A percentile compares a stretch with the other conserved stretches of the same genome.
Conservation (phyloP, 1,139 yeast genomes). For the Saccharomycopsis phalli region DNA sequence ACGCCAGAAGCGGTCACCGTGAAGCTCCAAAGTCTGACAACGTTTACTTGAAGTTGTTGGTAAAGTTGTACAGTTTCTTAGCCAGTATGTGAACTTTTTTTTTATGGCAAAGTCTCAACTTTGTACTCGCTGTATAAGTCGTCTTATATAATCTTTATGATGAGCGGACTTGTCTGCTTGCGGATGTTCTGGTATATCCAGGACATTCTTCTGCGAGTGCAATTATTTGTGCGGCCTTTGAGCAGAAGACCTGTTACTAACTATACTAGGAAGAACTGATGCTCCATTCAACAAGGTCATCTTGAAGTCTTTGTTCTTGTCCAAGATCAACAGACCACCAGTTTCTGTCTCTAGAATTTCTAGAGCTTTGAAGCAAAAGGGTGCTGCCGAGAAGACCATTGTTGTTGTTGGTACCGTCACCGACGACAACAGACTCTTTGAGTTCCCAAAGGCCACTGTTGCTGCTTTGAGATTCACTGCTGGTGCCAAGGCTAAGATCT, state of each 20-base stretch:
- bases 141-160: too few relatives aligned
- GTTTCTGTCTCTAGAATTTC: slow-evolving; percentile 90
- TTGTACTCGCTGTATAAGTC: too few relatives aligned
- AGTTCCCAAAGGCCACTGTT: slow-evolving; percentile 93
- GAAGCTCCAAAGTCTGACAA: slow-evolving; percentile 99
- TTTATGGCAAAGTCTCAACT: too few relatives aligned
- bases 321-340: slow-evolving; percentile 99
- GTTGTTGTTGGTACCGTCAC: slow-evolving; percentile 99
- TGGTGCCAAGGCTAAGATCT: slow-evolving; percentile 95
- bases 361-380: slow-evolving; percentile 75
- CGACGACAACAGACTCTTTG: slow-evolving; percentile 90
- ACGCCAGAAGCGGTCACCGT: slow-evolving; percentile 94
- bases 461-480: slow-evolving; percentile 99
- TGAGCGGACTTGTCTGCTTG: neutral
- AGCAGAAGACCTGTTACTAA: slow-evolving; percentile 36
- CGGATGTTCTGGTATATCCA: slow-evolving; percentile 1
- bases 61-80: slow-evolving; percentile 96
- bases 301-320: slow-evolving; percentile 89
- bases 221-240: slow-evolving; percentile 27
- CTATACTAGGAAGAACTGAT: slow-evolving; percentile 83
- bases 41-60: slow-evolving; percentile 96
- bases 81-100: slow-evolving; percentile 72
- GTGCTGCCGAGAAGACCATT: slow-evolving; percentile 83
- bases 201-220: slow-evolving; percentile 21
- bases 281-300: slow-evolving; percentile 97